phyloP scores from a whole-genome alignment of 257 asterid genomes.

The Nicotiana benthamiana region DNA sequence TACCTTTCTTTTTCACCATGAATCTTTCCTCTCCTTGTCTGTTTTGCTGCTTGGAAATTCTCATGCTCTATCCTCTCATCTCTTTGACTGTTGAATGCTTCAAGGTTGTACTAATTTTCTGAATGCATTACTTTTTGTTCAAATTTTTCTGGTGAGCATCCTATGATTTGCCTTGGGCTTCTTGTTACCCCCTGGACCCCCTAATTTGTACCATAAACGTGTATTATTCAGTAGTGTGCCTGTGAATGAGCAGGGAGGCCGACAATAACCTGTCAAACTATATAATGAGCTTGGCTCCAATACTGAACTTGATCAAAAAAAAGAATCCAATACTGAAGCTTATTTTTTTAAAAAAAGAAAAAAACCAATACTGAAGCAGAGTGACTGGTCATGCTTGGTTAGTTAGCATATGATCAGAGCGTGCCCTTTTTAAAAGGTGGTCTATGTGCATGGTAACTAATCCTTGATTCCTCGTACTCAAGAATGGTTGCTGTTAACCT shows the following conservation, averaged over 20 bases:
- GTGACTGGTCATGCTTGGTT: not conserved
- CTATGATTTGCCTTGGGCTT: not conserved
- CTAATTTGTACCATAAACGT: not conserved
- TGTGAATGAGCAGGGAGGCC: not conserved
- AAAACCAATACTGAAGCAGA: not conserved
- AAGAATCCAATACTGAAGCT: too few species aligned
- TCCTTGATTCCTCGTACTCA: not conserved
- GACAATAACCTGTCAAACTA: not conserved
- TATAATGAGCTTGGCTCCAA: not conserved
- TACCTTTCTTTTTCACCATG: not conserved
- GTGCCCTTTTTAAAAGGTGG: not conserved
- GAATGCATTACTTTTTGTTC: not conserved
- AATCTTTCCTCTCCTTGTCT: not conserved
- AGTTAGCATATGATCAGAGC: not conserved
- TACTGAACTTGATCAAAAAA: not conserved
- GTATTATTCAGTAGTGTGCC: not conserved
- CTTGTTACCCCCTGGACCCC: not conserved
- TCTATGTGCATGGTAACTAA: not conserved
- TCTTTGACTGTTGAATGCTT: not conserved
- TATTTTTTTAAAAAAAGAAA: too few species aligned
- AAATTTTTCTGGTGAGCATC: not conserved
- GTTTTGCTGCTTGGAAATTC: not conserved
- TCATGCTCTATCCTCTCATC: not conserved
- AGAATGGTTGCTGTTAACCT: not conserved
- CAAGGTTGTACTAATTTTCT: not conserved